phyloP scores from a whole-genome alignment of 2,329 filamentous ascomycete genomes.

The Arthrobotrys sinensis region DNA sequence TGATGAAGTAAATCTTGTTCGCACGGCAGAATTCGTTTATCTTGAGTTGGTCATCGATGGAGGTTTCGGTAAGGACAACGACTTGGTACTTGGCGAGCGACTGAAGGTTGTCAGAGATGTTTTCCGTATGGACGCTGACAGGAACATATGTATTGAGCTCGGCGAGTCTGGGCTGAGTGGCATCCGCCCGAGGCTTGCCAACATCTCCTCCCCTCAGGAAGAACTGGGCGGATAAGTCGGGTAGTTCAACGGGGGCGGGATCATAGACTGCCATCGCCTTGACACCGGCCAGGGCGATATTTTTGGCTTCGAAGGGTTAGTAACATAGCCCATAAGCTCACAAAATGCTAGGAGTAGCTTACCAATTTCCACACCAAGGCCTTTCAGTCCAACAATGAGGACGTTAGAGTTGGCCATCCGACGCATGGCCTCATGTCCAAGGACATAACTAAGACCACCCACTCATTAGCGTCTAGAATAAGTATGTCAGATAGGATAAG shows the following conservation, averaged over 20 bases:
- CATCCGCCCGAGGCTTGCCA: slow-evolving; percentile 88
- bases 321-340: not conserved
- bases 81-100: slow-evolving; percentile 93
- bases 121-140: slow-evolving; percentile 80
- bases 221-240: slow-evolving; percentile 96
- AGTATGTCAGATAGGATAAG: not conserved
- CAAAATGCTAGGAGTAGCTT: slow-evolving; percentile 62
- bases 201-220: slow-evolving; percentile 91
- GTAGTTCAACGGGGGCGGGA: slow-evolving; percentile 83
- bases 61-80: slow-evolving; percentile 88
- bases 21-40: slow-evolving; percentile 95
- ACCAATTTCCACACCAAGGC: slow-evolving; percentile 92
- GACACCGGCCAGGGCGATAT: slow-evolving; percentile 96
- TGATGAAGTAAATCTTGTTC: slow-evolving; percentile 91
- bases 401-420: slow-evolving; percentile 98
- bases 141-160: slow-evolving; percentile 98
- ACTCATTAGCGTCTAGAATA: slow-evolving; percentile 39
- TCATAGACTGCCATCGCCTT: slow-evolving; percentile 97
- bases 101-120: slow-evolving; percentile 81
- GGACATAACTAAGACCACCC: slow-evolving; percentile 72
- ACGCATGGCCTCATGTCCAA: slow-evolving; percentile 92
- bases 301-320: slow-evolving; percentile 78
- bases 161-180: slow-evolving; percentile 88
- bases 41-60: slow-evolving; percentile 82
- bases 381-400: slow-evolving; percentile 90